These are phyloP conservation scores for Ceriops zippeliana DNA, from an alignment of 345 rosid species.

Conservation along the genomic window DNA sequence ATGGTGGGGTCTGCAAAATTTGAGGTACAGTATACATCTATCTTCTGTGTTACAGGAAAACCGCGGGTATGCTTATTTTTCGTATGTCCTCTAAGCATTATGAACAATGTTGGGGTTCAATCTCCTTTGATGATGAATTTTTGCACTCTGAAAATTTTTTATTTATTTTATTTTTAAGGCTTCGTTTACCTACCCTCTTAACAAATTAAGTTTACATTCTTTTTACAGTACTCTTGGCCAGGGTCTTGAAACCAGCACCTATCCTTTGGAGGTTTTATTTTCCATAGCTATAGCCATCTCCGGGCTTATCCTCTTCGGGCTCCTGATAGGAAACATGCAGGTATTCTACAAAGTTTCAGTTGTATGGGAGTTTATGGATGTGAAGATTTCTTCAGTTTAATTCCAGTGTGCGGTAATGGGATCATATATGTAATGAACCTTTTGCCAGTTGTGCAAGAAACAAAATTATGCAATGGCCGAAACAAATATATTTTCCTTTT, in stretches of 20 bases:
- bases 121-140: too few species aligned
- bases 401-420: background rate
- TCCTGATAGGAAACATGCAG: slow-evolving; percentile 84
- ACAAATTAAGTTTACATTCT: slow-evolving; percentile 7
- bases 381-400: background rate
- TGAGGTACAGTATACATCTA: slow-evolving; percentile 44
- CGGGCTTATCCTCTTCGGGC: slow-evolving; percentile 76
- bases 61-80: background rate
- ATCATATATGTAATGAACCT: background rate
- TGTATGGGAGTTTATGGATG: background rate
- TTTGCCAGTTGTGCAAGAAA: too few species aligned
- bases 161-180: background rate
- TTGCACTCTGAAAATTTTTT: background rate
- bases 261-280: slow-evolving; percentile 66
- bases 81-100: background rate
- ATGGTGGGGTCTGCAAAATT: slow-evolving; percentile 94
- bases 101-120: too few species aligned
- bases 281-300: slow-evolving; percentile 66
- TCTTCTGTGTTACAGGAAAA: background rate
- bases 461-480: too few species aligned
- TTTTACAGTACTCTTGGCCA: slow-evolving; percentile 71
- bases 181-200: background rate
- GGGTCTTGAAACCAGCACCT: slow-evolving; percentile 83
- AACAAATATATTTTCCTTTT: too few species aligned
- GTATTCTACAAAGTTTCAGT: slow-evolving; percentile 17